Evolutionary conservation across 192 early-diverging fungal species (phyloP).

Genomic region (Lobosporangium transversale): DNA sequence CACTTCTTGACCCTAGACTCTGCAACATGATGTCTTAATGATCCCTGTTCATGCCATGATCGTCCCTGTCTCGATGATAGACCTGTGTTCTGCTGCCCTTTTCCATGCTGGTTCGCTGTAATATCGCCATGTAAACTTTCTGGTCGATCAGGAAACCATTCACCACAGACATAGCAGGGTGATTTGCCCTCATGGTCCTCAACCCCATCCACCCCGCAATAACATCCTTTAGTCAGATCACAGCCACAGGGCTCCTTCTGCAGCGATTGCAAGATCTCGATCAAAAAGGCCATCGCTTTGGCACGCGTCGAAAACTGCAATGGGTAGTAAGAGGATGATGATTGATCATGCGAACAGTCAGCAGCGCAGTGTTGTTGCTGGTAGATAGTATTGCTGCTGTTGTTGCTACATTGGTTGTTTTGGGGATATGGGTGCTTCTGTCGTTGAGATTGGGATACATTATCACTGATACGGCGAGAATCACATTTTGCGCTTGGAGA

Average conservation of each 20-base stretch:
- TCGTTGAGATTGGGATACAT: not conserved
- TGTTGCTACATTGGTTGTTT: not conserved
- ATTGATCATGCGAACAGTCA: not conserved
- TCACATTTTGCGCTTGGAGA: not conserved
- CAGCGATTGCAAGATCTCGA: slow-evolving; percentile 43
- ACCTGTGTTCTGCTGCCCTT: slow-evolving; percentile 9
- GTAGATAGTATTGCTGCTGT: slow-evolving; percentile 3
- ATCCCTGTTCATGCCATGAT: slow-evolving; percentile 50
- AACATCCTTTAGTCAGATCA: slow-evolving; percentile 33
- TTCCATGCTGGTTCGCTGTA: not conserved
- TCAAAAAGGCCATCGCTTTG: slow-evolving; percentile 42
- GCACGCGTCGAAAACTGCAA: slow-evolving; percentile 50
- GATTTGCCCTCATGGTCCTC: slow-evolving; percentile 49
- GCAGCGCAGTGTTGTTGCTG: not conserved
- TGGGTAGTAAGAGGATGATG: slow-evolving; percentile 18
- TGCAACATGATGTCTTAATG: slow-evolving; percentile 47
- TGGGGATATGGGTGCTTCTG: not conserved
- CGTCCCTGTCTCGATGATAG: slow-evolving; percentile 23
- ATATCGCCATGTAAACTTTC: too few relatives aligned
- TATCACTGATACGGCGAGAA: not conserved
- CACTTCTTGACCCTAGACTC: slow-evolving; percentile 48
- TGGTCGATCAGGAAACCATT: slow-evolving; percentile 32
- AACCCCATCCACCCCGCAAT: slow-evolving; percentile 34
- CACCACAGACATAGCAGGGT: slow-evolving; percentile 50
- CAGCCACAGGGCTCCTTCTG: slow-evolving; percentile 52